Conservation (phyloP, 2,329 filamentous ascomycete species). For the Venturiaceae sp. region DNA sequence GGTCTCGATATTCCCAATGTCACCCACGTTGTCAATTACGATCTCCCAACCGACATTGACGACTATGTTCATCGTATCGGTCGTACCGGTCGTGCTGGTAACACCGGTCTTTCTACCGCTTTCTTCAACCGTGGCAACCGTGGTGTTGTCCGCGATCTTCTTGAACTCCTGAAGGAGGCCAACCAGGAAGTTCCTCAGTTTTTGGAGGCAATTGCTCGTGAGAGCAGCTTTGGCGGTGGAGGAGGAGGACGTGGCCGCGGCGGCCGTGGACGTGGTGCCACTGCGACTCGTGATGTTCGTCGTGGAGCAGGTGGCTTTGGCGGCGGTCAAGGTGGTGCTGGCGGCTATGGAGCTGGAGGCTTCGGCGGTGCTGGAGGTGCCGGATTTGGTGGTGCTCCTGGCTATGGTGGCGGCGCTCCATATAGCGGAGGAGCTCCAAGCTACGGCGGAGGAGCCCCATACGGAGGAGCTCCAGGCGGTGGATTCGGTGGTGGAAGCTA, state of each 20-base stretch:
- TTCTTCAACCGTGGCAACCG: constrained; percentile 99
- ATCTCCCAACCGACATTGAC: constrained; percentile 96
- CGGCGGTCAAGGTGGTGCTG: constrained; percentile 31
- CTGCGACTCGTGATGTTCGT: constrained; percentile 81
- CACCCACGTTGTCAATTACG: constrained; percentile 97
- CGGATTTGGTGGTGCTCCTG: constrained; percentile 58
- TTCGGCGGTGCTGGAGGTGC: constrained; percentile 42
- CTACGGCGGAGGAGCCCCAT: too few relatives aligned
- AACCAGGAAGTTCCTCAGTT: constrained; percentile 94
- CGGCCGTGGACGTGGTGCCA: constrained; percentile 60
- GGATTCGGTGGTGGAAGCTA: too few relatives aligned
- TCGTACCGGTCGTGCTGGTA: constrained; percentile 98
- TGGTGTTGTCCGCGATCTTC: constrained; percentile 89
- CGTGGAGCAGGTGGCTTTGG: constrained; percentile 45
- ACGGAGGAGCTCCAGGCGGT: constrained; percentile 5
- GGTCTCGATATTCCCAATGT: constrained; percentile 92
- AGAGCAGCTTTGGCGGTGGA: constrained; percentile 67
- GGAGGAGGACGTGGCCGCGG: constrained; percentile 57
- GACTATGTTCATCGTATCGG: constrained; percentile 99
- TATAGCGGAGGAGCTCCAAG: constrained; percentile 27
- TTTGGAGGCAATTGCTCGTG: constrained; percentile 94
- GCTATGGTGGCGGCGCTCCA: constrained; percentile 26
- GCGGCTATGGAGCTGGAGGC: constrained; percentile 29
- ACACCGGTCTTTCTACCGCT: constrained; percentile 94
- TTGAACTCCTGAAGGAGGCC: constrained; percentile 97